Base-by-base conservation (phyloP, 148 eudicot species). In the Agrostemma githago region DNA sequence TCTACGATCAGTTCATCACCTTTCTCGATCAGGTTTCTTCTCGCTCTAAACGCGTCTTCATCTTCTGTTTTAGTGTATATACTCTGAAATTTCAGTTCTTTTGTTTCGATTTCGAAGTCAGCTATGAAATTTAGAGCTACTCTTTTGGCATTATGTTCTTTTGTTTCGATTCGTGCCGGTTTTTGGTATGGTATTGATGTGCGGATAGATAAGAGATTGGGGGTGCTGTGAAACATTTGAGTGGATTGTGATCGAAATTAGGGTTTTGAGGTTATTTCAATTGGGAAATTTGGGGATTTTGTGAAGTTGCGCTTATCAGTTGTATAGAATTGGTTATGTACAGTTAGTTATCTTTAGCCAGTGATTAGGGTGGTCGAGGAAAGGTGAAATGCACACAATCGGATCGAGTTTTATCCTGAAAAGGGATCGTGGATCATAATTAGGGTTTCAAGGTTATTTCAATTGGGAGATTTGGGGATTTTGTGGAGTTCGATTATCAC, bases 21-120 rank as follows among this genome's bases (percentile, higher is more conserved):
- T 62, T 21, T 62, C 41, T 9, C 66, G 66, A 16, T 37, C 66
- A 62, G 66, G 66, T 62, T 62, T 37, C 66, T 62, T 51, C 56
- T 51, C 7, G 1, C 16, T 51, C 56, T 2, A 3, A 51, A 11
- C 4, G 9, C 0, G 1, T 51, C 56, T 51, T 51, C 56, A 9
- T 15, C 56, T 51, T 51, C 56, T 51, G 14, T 11, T 2, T 0
- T 51, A 11, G 16, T 51, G 56, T 48, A 8, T 48, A 48, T 48
- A 8, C 53, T 51, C 14, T 51, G 16, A 11, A 51, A 10, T 10
- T 51, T 51, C 11, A 51, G 10, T 1, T 51, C 15, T 12, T 10
- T 51, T 11, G 14, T 11, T 51, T 51, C 15, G 14, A 9, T 6
- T 51, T 51, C 15, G 16, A 11, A 0, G 34, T 26, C 34, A 26